These are phyloP conservation scores for Curvularia hawaiiensis DNA, from an alignment of 2,329 filamentous ascomycete genomes.

Conservation along the genomic window DNA sequence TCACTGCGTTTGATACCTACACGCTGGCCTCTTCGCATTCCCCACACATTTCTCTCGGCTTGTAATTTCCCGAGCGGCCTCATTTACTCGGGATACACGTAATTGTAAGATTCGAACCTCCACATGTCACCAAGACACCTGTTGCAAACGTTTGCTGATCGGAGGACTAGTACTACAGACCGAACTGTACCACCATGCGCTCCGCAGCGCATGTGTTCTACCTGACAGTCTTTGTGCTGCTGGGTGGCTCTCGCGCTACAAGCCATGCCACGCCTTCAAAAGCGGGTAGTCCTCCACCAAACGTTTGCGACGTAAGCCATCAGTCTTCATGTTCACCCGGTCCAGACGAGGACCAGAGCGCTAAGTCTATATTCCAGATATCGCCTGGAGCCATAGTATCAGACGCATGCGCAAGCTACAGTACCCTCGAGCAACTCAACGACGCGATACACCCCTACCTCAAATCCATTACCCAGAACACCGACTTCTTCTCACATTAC, in stretches of 20 bases:
- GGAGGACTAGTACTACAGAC: conserved; percentile 24
- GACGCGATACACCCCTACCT: conserved; percentile 74
- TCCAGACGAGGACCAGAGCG: conserved; percentile 31
- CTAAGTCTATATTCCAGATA: conserved; percentile 65
- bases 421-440: conserved; percentile 86
- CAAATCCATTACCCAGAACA: conserved; percentile 79
- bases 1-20: conserved; percentile 32
- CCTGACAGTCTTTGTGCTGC: conserved; percentile 65
- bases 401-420: conserved; percentile 93
- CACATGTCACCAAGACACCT: conserved; percentile 20
- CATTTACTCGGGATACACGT: conserved; percentile 29
- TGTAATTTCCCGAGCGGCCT: conserved; percentile 19
- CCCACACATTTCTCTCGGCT: conserved; percentile 31
- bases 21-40: conserved; percentile 47
- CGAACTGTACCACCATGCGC: conserved; percentile 51
- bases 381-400: conserved; percentile 87
- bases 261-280: conserved; percentile 45
- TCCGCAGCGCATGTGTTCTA: conserved; percentile 63
- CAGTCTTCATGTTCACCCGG: conserved; percentile 25
- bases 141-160: conserved; percentile 45
- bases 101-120: conserved; percentile 27
- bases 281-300: conserved; percentile 47
- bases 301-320: conserved; percentile 62
- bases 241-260: conserved; percentile 55
- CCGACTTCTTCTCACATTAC: conserved; percentile 99